Conservation (phyloP, 345 rosid genomes). For the Syzygium jambos region DNA sequence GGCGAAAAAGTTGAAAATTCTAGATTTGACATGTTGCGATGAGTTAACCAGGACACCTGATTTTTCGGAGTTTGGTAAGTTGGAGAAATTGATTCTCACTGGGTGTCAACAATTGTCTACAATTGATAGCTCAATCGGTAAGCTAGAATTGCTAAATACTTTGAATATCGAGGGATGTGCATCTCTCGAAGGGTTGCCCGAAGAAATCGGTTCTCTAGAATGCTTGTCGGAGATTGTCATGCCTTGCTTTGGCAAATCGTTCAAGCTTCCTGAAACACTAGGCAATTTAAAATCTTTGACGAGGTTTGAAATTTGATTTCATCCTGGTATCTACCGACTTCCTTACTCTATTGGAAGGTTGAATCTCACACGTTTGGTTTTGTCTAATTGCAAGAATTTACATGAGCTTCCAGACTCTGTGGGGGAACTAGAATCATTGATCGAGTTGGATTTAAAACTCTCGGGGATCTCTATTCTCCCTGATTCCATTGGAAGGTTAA, state of each 20-base stretch:
- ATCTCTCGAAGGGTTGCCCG: neutral
- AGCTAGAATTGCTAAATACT: neutral
- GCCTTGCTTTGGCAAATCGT: neutral
- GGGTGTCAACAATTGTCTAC: neutral
- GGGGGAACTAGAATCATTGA: neutral
- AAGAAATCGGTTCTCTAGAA: neutral
- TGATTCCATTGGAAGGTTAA: neutral
- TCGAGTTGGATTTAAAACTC: neutral
- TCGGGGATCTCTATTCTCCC: neutral
- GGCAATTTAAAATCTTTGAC: neutral
- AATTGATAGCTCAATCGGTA: neutral
- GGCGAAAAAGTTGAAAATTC: neutral
- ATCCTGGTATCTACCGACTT: neutral
- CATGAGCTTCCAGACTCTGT: neutral
- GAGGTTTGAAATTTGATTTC: neutral
- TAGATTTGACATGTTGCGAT: neutral
- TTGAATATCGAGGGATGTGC: neutral
- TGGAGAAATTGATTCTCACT: neutral
- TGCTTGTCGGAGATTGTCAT: neutral
- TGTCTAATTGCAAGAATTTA: neutral
- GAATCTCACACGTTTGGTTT: neutral
- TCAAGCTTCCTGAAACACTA: neutral
- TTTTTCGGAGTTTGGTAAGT: neutral
- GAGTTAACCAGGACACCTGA: neutral
- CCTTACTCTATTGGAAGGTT: neutral